Conservation (phyloP, 192 early-diverging fungal genomes). For the Helicostylum pulchrum region DNA sequence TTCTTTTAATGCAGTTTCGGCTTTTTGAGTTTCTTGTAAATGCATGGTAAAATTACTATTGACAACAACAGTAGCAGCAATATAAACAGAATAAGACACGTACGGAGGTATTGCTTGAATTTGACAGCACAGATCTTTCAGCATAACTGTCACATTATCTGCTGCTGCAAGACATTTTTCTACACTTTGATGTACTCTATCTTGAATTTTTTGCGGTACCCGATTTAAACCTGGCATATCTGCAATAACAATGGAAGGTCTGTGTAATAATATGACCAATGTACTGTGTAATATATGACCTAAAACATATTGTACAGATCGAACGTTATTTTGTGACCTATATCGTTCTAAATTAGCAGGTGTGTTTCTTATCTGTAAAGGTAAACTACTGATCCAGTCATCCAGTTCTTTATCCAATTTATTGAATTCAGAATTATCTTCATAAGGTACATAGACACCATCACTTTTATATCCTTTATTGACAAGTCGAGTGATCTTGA, state of each 20-base stretch:
- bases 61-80: conserved; percentile 48
- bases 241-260: conserved; percentile 39
- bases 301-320: conserved; percentile 16
- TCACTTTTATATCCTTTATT: conserved; percentile 40
- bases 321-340: conserved; percentile 26
- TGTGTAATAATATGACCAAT: conserved; percentile 45
- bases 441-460: conserved; percentile 27
- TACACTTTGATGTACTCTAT: conserved; percentile 37
- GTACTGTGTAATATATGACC: conserved; percentile 46
- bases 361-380: conserved; percentile 32
- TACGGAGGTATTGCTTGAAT: conserved; percentile 39
- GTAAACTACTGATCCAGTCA: conserved; percentile 37
- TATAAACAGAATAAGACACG: conserved; percentile 44
- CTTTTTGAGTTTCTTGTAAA: conserved; percentile 32
- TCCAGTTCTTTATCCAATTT: conserved; percentile 35
- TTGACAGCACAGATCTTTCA: conserved; percentile 33
- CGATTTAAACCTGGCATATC: conserved; percentile 26
- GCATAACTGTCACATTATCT: conserved; percentile 39
- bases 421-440: conserved; percentile 43
- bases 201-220: conserved; percentile 14
- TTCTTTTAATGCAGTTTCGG: conserved; percentile 36
- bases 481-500: conserved; percentile 43
- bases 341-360: conserved; percentile 36
- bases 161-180: conserved; percentile 41
- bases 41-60: conserved; percentile 43